phyloP scores from a whole-genome alignment of 352 stramenopile species.

The Phytophthora tubulina region DNA sequence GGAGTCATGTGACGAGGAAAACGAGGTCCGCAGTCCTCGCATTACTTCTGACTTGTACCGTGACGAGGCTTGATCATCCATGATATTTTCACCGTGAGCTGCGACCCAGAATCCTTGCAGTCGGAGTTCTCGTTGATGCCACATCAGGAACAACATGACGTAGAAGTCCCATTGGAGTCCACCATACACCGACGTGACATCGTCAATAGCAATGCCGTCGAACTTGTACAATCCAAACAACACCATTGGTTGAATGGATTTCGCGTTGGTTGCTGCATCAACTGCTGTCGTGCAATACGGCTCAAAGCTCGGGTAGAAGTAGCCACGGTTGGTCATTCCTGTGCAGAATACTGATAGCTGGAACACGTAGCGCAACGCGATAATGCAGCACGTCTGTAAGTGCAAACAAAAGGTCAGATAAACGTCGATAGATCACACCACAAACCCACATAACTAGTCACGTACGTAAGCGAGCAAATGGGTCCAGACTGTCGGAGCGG shows the following conservation, averaged over 20 bases:
- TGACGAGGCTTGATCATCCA: conserved; percentile 39
- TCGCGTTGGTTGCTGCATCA: conserved; percentile 52
- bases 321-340: conserved; percentile 56
- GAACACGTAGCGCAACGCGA: conserved; percentile 78
- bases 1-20: conserved; percentile 75
- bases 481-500: conserved; percentile 68
- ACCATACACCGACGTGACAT: conserved; percentile 62
- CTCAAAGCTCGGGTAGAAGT: conserved; percentile 84
- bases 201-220: conserved; percentile 69
- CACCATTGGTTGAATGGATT: conserved; percentile 81
- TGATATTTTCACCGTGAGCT: conserved; percentile 23
- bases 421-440: not conserved
- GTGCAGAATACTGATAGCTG: conserved; percentile 89
- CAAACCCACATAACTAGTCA: conserved; percentile 14
- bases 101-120: conserved; percentile 82
- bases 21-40: conserved; percentile 49
- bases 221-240: conserved; percentile 91
- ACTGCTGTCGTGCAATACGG: conserved; percentile 67
- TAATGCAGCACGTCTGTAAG: conserved; percentile 58
- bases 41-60: conserved; percentile 61
- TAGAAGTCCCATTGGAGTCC: conserved; percentile 90
- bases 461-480: conserved; percentile 87
- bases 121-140: conserved; percentile 84
- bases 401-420: not conserved
- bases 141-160: conserved; percentile 79